Evolutionary conservation across 2,329 filamentous ascomycete genomes (phyloP), one percentile per base, ranked within the genome.

Genomic region (Penicillium freii): DNA sequence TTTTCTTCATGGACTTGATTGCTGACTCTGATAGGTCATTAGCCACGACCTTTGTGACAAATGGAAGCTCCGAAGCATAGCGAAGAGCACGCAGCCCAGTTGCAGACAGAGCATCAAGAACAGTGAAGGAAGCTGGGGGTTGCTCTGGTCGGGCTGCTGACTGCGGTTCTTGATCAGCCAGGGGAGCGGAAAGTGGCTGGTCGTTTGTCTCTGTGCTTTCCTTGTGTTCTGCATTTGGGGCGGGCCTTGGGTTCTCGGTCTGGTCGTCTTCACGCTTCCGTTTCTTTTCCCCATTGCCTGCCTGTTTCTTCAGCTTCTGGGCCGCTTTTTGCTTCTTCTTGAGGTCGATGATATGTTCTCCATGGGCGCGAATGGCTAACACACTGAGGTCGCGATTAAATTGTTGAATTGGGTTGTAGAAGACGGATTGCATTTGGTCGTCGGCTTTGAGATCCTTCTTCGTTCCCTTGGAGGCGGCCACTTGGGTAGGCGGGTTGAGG

Each of bases 351-450:
- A 75, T 68, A 68, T 91, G 86, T 65, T 94, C 87, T 1, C 90
- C 91, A 72, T 93, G 96, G 0, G 90, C 89, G 69, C 90, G 91
- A 73, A 99, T 96, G 0, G 91, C 91, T 15, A 99, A 82, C 27
- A 97, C 91, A 59, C 91, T 97, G 63, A 99, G 77, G 72, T 99
- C 94, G 46, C 95, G 89, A 75, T 99, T 99, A 81, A 97, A 99
- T 72, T 99, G 94, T 73, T 99, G 94, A 54, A 99, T 97, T 0
- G 94, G 93, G 68, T 99, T 99, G 82, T 99, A 99, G 71, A 99
- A 99, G 55, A 99, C 95, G 34, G 81, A 80, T 67, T 93, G 89
- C 65, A 87, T 84, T 39, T 86, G 81, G 65, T 85, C 81, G 51
- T 87, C 83, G 58, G 82, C 78, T 56, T 74, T 74, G 29, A 74